These are phyloP conservation scores for Trichoderma sp. DNA, from an alignment of 2,329 filamentous ascomycete genomes.

Conservation along the genomic window DNA sequence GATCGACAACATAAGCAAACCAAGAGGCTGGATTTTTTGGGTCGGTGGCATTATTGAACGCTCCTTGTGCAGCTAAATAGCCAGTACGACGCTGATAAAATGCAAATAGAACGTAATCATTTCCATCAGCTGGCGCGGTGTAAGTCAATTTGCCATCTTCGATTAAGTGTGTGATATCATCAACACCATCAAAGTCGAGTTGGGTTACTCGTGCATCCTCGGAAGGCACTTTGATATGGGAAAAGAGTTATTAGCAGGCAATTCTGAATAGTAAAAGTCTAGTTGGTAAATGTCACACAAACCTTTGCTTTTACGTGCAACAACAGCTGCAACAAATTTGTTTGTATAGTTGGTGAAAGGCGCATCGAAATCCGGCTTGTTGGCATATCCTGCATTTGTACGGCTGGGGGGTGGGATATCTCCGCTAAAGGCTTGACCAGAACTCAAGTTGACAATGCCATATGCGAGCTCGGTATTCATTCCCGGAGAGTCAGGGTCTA, in stretches of 20 bases:
- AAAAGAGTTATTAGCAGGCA: not conserved
- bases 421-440: not conserved
- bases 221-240: not conserved
- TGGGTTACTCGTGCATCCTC: not conserved
- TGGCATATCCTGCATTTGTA: conserved; percentile 9
- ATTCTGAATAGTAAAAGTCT: not conserved
- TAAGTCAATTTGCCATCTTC: not conserved
- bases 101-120: not conserved
- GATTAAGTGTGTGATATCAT: not conserved
- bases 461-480: conserved; percentile 9
- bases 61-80: conserved; percentile 2
- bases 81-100: conserved; percentile 11
- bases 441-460: not conserved
- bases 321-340: conserved; percentile 1
- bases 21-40: not conserved
- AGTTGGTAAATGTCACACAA: not conserved
- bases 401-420: not conserved
- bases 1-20: conserved; percentile 10
- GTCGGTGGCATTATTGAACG: not conserved
- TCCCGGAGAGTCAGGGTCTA: not conserved
- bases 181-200: not conserved
- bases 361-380: conserved; percentile 7
- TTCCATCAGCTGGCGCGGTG: not conserved
- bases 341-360: conserved; percentile 1
- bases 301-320: conserved; percentile 9